Conservation (phyloP, 306 rosid genomes). For the Astragalus membranaceus region DNA sequence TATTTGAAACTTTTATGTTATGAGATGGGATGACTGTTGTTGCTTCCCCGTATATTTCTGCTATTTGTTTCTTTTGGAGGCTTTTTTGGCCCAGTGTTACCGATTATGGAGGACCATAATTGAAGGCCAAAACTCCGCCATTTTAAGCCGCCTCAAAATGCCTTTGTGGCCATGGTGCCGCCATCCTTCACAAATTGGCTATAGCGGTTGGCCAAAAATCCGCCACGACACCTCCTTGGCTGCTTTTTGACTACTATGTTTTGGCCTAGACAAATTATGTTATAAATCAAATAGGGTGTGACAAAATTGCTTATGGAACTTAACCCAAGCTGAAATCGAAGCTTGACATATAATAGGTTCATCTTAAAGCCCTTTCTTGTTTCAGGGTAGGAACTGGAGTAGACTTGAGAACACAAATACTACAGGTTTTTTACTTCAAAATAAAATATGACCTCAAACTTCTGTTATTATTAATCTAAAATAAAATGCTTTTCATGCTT, state of each 20-base stretch:
- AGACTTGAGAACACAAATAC: constrained; percentile 8
- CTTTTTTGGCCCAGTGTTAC: neutral
- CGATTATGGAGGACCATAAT: too few relatives aligned
- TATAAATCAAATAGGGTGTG: neutral
- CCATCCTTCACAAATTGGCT: too few relatives aligned
- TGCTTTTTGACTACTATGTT: too few relatives aligned
- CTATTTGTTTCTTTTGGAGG: neutral
- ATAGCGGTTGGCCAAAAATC: too few relatives aligned
- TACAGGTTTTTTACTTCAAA: neutral
- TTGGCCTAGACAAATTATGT: neutral
- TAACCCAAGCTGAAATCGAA: neutral
- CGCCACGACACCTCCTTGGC: too few relatives aligned
- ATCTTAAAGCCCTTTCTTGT: neutral
- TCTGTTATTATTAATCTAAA: neutral
- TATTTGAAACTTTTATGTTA: neutral
- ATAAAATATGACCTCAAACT: neutral
- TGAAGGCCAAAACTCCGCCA: too few relatives aligned
- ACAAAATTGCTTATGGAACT: neutral
- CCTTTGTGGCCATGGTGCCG: too few relatives aligned
- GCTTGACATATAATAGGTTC: neutral
- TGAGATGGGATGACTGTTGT: neutral
- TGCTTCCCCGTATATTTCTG: neutral
- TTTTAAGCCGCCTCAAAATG: too few relatives aligned
- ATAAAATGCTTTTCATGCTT: neutral
- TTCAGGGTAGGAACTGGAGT: neutral